Evolutionary conservation across 2,329 filamentous ascomycete genomes (phyloP), one percentile per base, ranked within the genome.

Genomic region (Ophiostoma sp.): DNA sequence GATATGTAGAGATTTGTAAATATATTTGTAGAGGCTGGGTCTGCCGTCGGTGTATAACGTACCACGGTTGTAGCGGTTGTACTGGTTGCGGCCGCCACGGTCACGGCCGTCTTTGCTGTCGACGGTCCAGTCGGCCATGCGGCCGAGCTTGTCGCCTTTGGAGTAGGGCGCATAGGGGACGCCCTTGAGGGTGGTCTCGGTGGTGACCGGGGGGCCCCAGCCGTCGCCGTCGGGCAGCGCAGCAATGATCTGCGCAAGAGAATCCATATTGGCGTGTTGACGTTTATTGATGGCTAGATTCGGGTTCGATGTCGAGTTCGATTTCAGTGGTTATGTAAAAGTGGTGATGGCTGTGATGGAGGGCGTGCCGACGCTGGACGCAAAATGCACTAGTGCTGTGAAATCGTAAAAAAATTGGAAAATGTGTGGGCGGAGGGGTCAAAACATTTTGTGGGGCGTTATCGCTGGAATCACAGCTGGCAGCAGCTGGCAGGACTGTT

Each of bases 131-230:
- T 99, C 95, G 71, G 95, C 95, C 93, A 99, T 98, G 79, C 95
- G 93, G 76, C 95, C 95, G 70, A 99, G 85, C 85, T 97, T 98
- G 84, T 99, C 95, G 78, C 92, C 93, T 82, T 99, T 99, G 74
- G 93, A 97, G 84, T 95, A 99, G 71, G 95, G 95, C 75, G 95
- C 95, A 79, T 97, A 99, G 52, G 95, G 95, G 65, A 98, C 92
- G 77, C 95, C 95, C 78, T 96, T 89, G 75, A 98, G 86, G 71
- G 91, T 97, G 72, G 92, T 96, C 78, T 97, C 92, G 75, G 82
- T 87, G 70, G 93, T 90, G 74, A 90, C 87, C 71, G 90, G 79
- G 67, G 94, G 94, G 70, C 95, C 95, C 95, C 95, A 99, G 79
- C 88, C 86, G 75, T 92, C 89, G 76, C 89, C 88, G 68, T 89